These are phyloP conservation scores for Collybia sp. DNA, from an alignment of 768 basidiomycete genomes.

Conservation along the genomic window DNA sequence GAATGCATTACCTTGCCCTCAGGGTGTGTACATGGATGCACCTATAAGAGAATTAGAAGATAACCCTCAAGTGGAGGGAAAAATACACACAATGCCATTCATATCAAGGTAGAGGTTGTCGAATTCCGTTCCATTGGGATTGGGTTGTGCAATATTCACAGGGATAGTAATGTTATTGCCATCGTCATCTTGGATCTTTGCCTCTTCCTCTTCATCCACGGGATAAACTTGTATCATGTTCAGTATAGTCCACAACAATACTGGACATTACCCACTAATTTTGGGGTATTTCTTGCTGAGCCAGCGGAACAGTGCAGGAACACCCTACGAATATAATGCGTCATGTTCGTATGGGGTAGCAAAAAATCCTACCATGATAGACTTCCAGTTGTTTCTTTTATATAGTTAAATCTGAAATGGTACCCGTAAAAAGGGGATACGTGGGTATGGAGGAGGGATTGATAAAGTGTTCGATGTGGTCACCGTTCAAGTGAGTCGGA, in stretches of 20 bases:
- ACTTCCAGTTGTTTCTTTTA: no score
- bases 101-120: constrained; percentile 98
- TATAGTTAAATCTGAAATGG: no score
- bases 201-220: constrained; percentile 83
- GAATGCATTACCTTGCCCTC: constrained; percentile 72
- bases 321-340: constrained; percentile 56
- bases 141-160: constrained; percentile 71
- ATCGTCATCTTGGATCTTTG: constrained; percentile 58
- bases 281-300: constrained; percentile 98
- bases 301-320: constrained; percentile 97
- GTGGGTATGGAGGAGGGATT: no score
- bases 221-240: constrained; percentile 46
- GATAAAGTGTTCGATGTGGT: no score
- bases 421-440: no score
- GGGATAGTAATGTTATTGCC: constrained; percentile 70
- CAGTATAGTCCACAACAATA: background rate
- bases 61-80: background rate
- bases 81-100: constrained; percentile 89
- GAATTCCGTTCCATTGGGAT: constrained; percentile 95
- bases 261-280: constrained; percentile 58
- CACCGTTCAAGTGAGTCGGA: no score
- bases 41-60: constrained; percentile 35
- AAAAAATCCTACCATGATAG: no score
- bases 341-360: no score
- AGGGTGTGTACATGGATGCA: constrained; percentile 99